A percentile compares a stretch with the other conserved stretches of the same genome.
These are phyloP conservation scores for Paraglomus brasilianum DNA, from an alignment of 192 early-diverging fungal species.

Conservation along the genomic window DNA sequence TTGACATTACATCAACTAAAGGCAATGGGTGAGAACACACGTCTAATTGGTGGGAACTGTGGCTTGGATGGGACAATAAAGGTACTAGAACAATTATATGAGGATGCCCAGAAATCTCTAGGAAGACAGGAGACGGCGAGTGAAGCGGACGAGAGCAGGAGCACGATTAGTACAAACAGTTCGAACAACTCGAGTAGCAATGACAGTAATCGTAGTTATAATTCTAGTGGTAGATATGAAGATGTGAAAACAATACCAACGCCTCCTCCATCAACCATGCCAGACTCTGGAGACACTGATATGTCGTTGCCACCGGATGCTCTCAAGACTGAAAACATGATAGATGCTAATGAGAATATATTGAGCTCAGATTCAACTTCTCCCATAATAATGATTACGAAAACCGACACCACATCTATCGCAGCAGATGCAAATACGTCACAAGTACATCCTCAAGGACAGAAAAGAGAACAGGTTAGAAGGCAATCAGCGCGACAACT, in stretches of 20 bases:
- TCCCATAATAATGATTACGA: too few relatives aligned
- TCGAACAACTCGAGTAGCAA: constrained; percentile 33
- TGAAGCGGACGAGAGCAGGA: constrained; percentile 31
- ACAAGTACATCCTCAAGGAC: too few relatives aligned
- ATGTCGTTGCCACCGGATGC: too few relatives aligned
- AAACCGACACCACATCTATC: too few relatives aligned
- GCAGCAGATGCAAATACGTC: too few relatives aligned
- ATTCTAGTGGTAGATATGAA: constrained; percentile 29
- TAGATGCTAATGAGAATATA: too few relatives aligned
- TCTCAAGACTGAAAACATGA: too few relatives aligned
- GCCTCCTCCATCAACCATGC: too few relatives aligned
- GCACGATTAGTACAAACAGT: constrained; percentile 25
- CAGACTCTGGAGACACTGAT: too few relatives aligned
- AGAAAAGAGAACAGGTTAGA: too few relatives aligned
- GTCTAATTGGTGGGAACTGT: not conserved
- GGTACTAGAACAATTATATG: constrained; percentile 35
- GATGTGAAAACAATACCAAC: constrained; percentile 18
- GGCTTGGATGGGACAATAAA: constrained; percentile 34
- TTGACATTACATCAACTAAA: not conserved
- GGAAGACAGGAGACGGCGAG: constrained; percentile 29
- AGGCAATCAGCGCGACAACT: too few relatives aligned
- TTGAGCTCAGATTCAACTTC: too few relatives aligned
- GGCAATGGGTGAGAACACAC: not conserved
- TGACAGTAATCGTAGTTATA: constrained; percentile 31
- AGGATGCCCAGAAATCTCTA: constrained; percentile 22